Evolutionary conservation across 331 rosid species (phyloP).

Genomic region (Spiraea crenata): DNA sequence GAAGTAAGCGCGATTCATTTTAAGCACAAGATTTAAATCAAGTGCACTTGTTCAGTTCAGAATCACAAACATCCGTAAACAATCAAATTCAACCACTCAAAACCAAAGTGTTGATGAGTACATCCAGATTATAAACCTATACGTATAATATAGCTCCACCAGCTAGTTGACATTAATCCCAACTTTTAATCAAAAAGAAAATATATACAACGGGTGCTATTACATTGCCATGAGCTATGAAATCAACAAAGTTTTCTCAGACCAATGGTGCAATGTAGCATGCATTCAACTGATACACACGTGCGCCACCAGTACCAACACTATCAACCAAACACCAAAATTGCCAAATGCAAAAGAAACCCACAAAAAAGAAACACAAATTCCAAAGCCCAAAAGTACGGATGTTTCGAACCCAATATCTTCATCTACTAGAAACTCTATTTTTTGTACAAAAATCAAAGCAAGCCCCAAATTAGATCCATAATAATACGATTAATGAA

Average conservation of each 20-base stretch:
- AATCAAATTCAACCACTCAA: neutral
- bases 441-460: conserved; percentile 1
- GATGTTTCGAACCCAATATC: neutral
- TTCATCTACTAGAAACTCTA: neutral
- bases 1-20: neutral
- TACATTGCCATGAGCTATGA: neutral
- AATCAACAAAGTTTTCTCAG: neutral
- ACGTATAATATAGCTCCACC: neutral
- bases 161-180: neutral
- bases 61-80: neutral
- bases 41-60: neutral
- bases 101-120: neutral
- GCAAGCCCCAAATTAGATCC: conserved; percentile 26
- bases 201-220: neutral
- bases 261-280: neutral
- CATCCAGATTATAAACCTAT: neutral
- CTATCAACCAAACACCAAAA: neutral
- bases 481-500: neutral
- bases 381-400: neutral
- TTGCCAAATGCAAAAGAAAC: neutral
- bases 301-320: neutral
- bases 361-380: neutral
- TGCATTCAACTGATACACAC: neutral
- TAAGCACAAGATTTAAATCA: neutral
- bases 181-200: neutral